A percentile compares a stretch with the other conserved stretches of the same genome.
Conservation (phyloP, 1,284 basidiomycete species). For the Trametes sp. region DNA sequence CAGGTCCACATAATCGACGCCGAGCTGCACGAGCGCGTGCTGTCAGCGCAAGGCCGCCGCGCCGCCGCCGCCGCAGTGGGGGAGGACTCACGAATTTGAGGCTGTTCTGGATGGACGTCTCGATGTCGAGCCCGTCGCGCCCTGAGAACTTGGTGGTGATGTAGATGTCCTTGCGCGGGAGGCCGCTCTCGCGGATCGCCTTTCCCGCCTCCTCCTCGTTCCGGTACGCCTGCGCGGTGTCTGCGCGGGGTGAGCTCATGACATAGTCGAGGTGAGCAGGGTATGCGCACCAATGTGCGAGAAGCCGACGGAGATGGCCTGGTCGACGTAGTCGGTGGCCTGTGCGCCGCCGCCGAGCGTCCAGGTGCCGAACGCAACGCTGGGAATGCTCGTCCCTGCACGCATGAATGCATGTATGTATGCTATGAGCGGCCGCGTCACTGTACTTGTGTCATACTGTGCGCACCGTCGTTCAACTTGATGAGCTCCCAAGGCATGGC, state of each 20-base stretch:
- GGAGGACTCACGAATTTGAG: constrained; percentile 38
- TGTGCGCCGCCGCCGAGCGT: constrained; percentile 52
- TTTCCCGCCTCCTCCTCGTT: constrained; percentile 51
- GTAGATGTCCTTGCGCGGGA: constrained; percentile 44
- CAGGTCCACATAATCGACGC: constrained; percentile 73
- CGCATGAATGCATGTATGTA: no score
- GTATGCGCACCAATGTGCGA: constrained; percentile 39
- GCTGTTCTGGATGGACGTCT: constrained; percentile 44
- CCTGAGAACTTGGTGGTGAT: constrained; percentile 64
- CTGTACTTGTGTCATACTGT: not conserved
- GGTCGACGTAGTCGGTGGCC: constrained; percentile 40
- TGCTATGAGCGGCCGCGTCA: not conserved
- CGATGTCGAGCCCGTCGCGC: constrained; percentile 49
- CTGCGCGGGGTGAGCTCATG: constrained; percentile 17
- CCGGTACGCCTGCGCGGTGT: constrained; percentile 45
- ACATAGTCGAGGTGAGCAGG: no score
- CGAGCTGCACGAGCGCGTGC: constrained; percentile 68
- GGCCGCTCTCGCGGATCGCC: constrained; percentile 47
- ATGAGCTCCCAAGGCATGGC: constrained; percentile 59
- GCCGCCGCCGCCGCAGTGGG: no score
- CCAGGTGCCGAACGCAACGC: constrained; percentile 64
- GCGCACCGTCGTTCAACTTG: constrained; percentile 56
- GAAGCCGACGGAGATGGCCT: constrained; percentile 43
- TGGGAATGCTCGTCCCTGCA: constrained; percentile 54
- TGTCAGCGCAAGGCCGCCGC: no score